phyloP scores from a whole-genome alignment of 169 alveolate genomes.

The Pseudocohnilembus persalinus region DNA sequence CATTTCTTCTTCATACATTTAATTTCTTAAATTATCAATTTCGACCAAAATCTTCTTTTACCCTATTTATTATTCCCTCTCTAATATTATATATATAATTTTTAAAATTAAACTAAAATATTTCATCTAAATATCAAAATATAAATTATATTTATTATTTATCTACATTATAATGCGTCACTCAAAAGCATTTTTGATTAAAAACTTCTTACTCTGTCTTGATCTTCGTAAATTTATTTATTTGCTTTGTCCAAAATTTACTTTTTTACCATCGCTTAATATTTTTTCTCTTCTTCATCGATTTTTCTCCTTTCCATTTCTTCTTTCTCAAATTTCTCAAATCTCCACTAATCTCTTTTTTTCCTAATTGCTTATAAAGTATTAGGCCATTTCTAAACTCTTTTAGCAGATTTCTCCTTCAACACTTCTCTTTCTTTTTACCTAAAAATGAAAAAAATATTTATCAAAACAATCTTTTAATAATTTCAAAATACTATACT shows the following conservation, averaged over 20 bases:
- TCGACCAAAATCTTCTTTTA: too few species aligned
- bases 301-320: background rate
- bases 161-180: background rate
- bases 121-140: background rate
- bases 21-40: background rate
- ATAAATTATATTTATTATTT: too few species aligned
- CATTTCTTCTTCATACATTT: background rate
- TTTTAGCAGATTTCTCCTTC: background rate
- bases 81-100: background rate
- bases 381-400: background rate
- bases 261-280: background rate
- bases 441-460: too few species aligned
- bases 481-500: too few species aligned
- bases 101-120: too few species aligned
- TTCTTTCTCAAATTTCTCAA: background rate
- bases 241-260: background rate
- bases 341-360: background rate
- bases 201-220: background rate
- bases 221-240: background rate
- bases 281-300: background rate
- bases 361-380: background rate
- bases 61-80: background rate
- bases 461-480: too few species aligned
- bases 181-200: background rate
- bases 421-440: background rate